Evolutionary conservation across 2,329 filamentous ascomycete species (phyloP), one percentile per base, ranked within the genome.

Genomic region (Mariannaea elegans): DNA sequence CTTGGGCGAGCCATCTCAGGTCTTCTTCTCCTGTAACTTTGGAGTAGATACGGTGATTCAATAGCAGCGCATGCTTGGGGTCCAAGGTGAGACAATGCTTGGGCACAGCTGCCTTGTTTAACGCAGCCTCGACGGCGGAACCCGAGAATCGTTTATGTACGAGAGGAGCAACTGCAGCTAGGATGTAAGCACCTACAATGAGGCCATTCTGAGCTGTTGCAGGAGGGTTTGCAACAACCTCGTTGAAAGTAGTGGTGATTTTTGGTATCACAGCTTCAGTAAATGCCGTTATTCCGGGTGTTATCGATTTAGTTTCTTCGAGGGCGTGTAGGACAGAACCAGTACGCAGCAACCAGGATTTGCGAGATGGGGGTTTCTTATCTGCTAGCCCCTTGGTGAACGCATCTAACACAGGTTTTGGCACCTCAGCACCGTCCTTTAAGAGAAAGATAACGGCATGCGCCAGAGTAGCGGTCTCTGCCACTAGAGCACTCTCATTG

Each of bases 11-110:
- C 92, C 95, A 97, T 53, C 80, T 81, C 18, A 93, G 80, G 69
- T 99, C 95, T 52, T 94, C 91, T 56, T 90, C 87, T 1, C 82
- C 78, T 2, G 84, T 82, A 21, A 97, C 71, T 72, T 97, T 97
- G 34, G 89, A 88, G 76, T 95, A 98, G 5, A 97, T 87, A 62
- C 91, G 90, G 31, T 90, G 85, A 70, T 92, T 97, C 6, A 98
- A 82, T 18, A 98, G 80, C 74, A 97, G 95, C 0, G 94, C 97
- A 13, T 91, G 89, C 73, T 97, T 97, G 0, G 92, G 88, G n/a
- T 89, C 87, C 34, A 88, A 75, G 2, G 83, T 82, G 60, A 97
- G 81, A 10, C 87, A 87, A 67, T 92, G 88, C 48, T 87, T 85
- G 21, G 84, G 75, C 23, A 93, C 78, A 27, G 86, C 80, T 21